A percentile compares a stretch with the other conserved stretches of the same genome.
These are phyloP conservation scores for Aspergillus saccharolyticus DNA, from an alignment of 495 filamentous ascomycete species.

Conservation along the genomic window DNA sequence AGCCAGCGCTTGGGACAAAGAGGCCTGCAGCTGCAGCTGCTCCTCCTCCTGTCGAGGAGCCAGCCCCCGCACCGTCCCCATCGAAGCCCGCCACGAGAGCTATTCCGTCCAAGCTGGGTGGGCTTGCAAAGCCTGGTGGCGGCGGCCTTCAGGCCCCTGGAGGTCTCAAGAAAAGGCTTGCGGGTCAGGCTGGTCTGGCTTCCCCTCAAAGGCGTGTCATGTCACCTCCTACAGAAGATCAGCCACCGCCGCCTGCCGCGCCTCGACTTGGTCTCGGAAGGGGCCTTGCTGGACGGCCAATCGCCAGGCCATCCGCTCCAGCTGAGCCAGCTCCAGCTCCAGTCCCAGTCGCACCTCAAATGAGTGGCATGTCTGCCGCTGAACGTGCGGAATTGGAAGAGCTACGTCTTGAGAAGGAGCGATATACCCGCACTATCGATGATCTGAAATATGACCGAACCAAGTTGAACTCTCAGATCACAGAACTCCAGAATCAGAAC, in stretches of 20 bases:
- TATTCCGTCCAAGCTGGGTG: constrained; percentile 56
- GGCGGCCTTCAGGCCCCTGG: constrained; percentile 47
- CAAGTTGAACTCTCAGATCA: constrained; percentile 69
- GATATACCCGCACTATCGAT: constrained; percentile 62
- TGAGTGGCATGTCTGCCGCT: constrained; percentile 59
- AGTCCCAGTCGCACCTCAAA: constrained; percentile 43
- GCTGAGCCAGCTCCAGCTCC: constrained; percentile 33
- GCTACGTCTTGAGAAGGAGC: constrained; percentile 75
- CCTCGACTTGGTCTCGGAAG: constrained; percentile 66
- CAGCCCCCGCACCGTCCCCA: constrained; percentile 43
- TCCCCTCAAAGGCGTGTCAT: constrained; percentile 61
- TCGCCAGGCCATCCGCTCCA: constrained; percentile 66
- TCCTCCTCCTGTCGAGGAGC: constrained; percentile 52
- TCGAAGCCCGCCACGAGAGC: constrained; percentile 56
- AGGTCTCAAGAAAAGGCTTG: constrained; percentile 59
- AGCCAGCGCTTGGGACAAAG: constrained; percentile 46
- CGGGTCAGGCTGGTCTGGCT: constrained; percentile 52
- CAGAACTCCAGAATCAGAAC: constrained; percentile 90
- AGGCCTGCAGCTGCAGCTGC: constrained; percentile 55
- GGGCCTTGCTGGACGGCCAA: constrained; percentile 77
- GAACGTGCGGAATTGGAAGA: constrained; percentile 90
- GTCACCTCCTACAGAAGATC: constrained; percentile 52
- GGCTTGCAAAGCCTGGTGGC: constrained; percentile 60
- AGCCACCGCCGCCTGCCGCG: constrained; percentile 49
- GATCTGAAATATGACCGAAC: constrained; percentile 72